phyloP scores from a whole-genome alignment of 2,329 filamentous ascomycete genomes.

The Chaetomiaceae sp. region DNA sequence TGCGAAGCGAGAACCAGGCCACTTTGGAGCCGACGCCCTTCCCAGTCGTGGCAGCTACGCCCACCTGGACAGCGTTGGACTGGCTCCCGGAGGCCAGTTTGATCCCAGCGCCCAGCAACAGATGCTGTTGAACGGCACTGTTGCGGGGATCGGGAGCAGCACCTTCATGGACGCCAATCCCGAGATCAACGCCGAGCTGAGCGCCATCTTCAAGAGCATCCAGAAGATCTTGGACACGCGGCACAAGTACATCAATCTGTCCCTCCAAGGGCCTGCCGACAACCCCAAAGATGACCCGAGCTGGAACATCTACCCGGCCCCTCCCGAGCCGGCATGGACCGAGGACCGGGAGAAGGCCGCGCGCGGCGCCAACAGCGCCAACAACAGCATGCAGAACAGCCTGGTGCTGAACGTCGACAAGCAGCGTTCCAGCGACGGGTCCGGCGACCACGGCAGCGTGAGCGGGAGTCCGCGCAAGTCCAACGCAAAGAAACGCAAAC shows the following conservation, averaged over 20 bases:
- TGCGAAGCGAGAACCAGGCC: conserved; percentile 19
- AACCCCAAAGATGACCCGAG: conserved; percentile 80
- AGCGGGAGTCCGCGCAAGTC: conserved; percentile 37
- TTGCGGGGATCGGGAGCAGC: conserved; percentile 58
- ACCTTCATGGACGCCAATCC: conserved; percentile 69
- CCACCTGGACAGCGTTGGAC: conserved; percentile 16
- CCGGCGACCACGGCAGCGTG: conserved; percentile 31
- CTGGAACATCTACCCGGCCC: conserved; percentile 88
- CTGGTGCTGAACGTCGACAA: conserved; percentile 35
- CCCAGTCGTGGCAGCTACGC: conserved; percentile 20
- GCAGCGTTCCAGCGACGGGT: conserved; percentile 27
- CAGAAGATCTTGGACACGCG: conserved; percentile 83
- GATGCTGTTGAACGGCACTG: conserved; percentile 40
- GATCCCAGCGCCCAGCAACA: conserved; percentile 26
- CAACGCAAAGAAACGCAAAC: conserved; percentile 65
- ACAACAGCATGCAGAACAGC: conserved; percentile 46
- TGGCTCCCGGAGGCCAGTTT: conserved; percentile 8
- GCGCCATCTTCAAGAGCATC: conserved; percentile 83
- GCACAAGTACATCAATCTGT: conserved; percentile 82
- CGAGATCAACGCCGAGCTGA: conserved; percentile 77
- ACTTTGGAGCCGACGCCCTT: conserved; percentile 12
- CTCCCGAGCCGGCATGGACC: conserved; percentile 86
- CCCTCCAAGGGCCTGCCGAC: conserved; percentile 73
- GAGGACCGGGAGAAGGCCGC: conserved; percentile 41
- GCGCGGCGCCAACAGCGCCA: conserved; percentile 33